These are phyloP conservation scores for Trichoderma asperellum DNA, from an alignment of 2,329 filamentous ascomycete genomes.

Conservation along the genomic window DNA sequence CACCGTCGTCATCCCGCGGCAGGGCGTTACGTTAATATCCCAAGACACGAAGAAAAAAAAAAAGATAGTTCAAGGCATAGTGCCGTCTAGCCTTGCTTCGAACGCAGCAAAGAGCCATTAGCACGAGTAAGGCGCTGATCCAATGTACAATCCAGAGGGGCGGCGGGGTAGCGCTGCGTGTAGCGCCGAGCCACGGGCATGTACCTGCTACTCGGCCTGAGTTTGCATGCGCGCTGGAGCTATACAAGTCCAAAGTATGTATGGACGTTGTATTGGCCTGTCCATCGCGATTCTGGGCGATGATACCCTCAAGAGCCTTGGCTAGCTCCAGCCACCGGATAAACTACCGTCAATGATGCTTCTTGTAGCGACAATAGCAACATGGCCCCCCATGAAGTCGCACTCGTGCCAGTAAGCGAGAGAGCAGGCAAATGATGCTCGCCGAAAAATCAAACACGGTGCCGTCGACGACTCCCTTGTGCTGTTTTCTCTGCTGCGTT, in stretches of 20 bases:
- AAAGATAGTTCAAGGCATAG: conserved; percentile 14
- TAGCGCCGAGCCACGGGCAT: conserved; percentile 18
- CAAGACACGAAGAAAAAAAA: conserved; percentile 9
- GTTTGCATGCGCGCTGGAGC: background rate
- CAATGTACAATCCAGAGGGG: conserved; percentile 28
- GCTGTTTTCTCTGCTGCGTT: background rate
- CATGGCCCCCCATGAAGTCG: conserved; percentile 24
- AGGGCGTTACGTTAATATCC: background rate
- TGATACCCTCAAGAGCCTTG: conserved; percentile 16
- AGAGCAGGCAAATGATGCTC: conserved; percentile 8
- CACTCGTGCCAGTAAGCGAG: conserved; percentile 15
- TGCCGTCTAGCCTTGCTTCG: conserved; percentile 18
- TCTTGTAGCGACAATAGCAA: background rate
- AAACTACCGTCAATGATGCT: background rate
- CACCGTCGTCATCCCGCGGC: background rate
- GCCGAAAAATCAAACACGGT: background rate
- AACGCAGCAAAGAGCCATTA: conserved; percentile 15
- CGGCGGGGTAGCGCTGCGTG: conserved; percentile 24
- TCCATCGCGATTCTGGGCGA: conserved; percentile 5
- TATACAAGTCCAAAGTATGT: background rate
- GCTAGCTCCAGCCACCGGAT: conserved; percentile 17
- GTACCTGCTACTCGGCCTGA: conserved; percentile 24
- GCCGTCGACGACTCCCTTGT: background rate
- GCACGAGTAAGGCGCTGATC: conserved; percentile 25
- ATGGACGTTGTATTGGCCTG: background rate